Evolutionary conservation across 2,329 filamentous ascomycete species (phyloP).

Genomic region (Fusarium chuoi): DNA sequence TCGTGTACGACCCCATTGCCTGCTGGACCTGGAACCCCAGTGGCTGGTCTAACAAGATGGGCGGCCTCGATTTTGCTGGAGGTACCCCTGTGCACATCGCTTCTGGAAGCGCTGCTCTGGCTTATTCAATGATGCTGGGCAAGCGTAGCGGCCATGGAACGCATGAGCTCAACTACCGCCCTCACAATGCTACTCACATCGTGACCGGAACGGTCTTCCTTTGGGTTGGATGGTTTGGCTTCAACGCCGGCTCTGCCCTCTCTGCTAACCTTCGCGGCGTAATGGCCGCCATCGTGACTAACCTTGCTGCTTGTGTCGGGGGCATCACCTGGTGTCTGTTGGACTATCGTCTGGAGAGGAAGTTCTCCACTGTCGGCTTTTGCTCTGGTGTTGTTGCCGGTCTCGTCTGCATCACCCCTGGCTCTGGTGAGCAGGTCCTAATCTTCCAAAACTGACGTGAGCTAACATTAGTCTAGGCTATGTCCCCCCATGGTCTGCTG

Average conservation of each 20-base stretch:
- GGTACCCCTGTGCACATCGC: slow-evolving; percentile 91
- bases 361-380: slow-evolving; percentile 94
- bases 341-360: slow-evolving; percentile 87
- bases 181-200: slow-evolving; percentile 92
- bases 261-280: slow-evolving; percentile 84
- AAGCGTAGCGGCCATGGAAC: slow-evolving; percentile 87
- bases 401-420: slow-evolving; percentile 88
- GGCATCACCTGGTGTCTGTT: slow-evolving; percentile 91
- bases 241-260: slow-evolving; percentile 88
- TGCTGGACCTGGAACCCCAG: slow-evolving; percentile 93
- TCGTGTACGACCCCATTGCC: slow-evolving; percentile 92
- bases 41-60: slow-evolving; percentile 83
- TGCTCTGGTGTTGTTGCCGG: slow-evolving; percentile 91
- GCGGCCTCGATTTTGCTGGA: slow-evolving; percentile 88
- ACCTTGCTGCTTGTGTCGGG: slow-evolving; percentile 83
- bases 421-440: slow-evolving; percentile 67
- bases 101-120: slow-evolving; percentile 83
- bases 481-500: slow-evolving; percentile 85
- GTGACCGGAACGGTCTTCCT: slow-evolving; percentile 93
- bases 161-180: slow-evolving; percentile 88
- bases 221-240: slow-evolving; percentile 96
- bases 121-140: slow-evolving; percentile 91
- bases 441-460: not conserved
- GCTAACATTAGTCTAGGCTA: slow-evolving; percentile 59
- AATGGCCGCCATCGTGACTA: slow-evolving; percentile 88